phyloP scores from a whole-genome alignment of 495 filamentous ascomycete species.

The Opeltia flavorubescens region DNA sequence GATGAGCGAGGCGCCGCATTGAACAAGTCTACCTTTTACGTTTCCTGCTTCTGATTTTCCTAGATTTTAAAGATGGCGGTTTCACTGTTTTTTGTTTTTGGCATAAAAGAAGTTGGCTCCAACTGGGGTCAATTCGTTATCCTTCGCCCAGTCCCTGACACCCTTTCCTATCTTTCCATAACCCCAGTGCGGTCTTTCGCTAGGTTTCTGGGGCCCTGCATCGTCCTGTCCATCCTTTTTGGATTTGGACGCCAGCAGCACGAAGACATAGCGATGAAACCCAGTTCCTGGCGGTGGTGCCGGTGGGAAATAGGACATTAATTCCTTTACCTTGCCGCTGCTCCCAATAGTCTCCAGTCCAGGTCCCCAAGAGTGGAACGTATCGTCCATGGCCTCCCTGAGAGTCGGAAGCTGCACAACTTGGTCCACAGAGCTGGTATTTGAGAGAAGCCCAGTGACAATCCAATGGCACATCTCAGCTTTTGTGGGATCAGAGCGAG shows the following conservation, averaged over 20 bases:
- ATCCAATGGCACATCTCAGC: slow-evolving; percentile 67
- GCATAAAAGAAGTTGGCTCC: slow-evolving; percentile 55
- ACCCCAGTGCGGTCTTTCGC: slow-evolving; percentile 50
- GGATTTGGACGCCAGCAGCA: slow-evolving; percentile 34
- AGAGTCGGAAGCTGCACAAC: slow-evolving; percentile 16
- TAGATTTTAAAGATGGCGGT: not conserved
- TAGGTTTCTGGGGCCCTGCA: slow-evolving; percentile 34
- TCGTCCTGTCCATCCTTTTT: slow-evolving; percentile 12
- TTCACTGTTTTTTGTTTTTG: slow-evolving; percentile 43
- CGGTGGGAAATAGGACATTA: slow-evolving; percentile 46
- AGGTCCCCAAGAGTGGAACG: not conserved
- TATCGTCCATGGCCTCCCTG: slow-evolving; percentile 6
- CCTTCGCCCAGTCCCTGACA: slow-evolving; percentile 45
- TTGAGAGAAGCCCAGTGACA: slow-evolving; percentile 21
- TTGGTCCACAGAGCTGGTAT: not conserved
- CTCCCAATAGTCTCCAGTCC: slow-evolving; percentile 6
- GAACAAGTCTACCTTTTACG: not conserved
- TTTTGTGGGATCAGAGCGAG: slow-evolving; percentile 47
- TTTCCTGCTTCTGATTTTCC: too few species aligned
- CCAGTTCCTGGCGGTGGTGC: slow-evolving; percentile 50
- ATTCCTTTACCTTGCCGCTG: slow-evolving; percentile 17
- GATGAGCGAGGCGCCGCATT: too few species aligned
- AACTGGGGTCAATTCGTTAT: slow-evolving; percentile 35
- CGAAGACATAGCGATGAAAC: slow-evolving; percentile 55
- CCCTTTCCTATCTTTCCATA: slow-evolving; percentile 38